phyloP scores from a whole-genome alignment of 139 green algal genomes.

The Mychonastes homosphaera region DNA sequence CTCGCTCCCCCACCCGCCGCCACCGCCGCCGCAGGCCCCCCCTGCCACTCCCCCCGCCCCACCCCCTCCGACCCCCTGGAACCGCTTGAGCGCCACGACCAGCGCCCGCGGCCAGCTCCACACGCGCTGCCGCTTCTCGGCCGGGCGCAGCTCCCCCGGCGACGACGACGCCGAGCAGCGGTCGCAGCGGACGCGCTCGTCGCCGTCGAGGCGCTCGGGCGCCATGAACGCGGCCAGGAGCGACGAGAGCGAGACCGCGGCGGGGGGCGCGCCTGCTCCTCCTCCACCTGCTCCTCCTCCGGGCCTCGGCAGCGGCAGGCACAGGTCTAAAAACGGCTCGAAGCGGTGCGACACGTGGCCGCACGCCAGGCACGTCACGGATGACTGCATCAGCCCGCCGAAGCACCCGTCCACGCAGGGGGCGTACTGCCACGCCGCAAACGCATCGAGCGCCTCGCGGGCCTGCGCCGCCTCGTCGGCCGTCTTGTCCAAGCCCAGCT shows the following conservation, averaged over 20 bases:
- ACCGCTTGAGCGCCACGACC: constrained; percentile 58
- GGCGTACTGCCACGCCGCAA: constrained; percentile 45
- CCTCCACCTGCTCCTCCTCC: constrained; percentile 14
- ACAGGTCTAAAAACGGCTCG: constrained; percentile 65
- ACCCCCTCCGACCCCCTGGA: constrained; percentile 18
- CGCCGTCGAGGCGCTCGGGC: constrained; percentile 27
- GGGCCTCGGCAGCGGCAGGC: constrained; percentile 47
- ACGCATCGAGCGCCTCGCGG: constrained; percentile 38
- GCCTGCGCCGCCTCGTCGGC: constrained; percentile 57
- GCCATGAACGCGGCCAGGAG: constrained; percentile 25
- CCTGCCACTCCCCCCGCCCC: not conserved
- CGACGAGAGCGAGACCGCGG: not conserved
- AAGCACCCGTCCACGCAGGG: constrained; percentile 67
- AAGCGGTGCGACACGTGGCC: constrained; percentile 51
- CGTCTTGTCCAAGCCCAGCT: constrained; percentile 44
- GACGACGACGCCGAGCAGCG: constrained; percentile 44
- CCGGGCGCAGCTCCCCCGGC: constrained; percentile 22
- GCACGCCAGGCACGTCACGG: constrained; percentile 54
- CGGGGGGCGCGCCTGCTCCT: not conserved
- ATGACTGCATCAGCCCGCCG: constrained; percentile 66
- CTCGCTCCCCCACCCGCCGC: constrained; percentile 9
- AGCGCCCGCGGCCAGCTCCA: constrained; percentile 37
- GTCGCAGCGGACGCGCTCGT: constrained; percentile 44
- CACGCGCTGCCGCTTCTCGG: constrained; percentile 51
- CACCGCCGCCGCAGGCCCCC: constrained; percentile 11